Conservation (phyloP, 1,139 yeast species). For the Pichia sp. region DNA sequence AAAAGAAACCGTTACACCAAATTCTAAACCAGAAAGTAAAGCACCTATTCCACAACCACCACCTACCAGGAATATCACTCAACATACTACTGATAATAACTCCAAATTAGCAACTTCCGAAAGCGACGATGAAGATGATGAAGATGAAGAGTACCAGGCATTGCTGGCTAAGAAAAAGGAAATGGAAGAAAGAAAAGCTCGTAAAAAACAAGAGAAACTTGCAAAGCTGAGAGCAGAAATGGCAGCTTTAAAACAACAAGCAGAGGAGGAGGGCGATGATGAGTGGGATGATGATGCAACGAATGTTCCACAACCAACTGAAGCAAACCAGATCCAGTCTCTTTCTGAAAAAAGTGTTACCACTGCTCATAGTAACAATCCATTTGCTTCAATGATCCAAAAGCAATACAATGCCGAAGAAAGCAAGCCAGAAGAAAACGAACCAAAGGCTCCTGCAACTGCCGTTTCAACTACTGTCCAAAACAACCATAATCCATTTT, state of each 20-base stretch:
- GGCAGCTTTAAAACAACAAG: slow-evolving; percentile 45
- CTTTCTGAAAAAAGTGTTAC: slow-evolving; percentile 5
- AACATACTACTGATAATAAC: background rate
- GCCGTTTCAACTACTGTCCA: slow-evolving; percentile 14
- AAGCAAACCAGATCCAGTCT: background rate
- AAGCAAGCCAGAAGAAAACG: background rate
- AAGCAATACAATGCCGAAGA: background rate
- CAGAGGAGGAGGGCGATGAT: slow-evolving; percentile 22
- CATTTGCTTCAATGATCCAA: slow-evolving; percentile 25
- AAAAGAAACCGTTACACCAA: background rate
- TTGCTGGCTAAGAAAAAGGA: slow-evolving; percentile 31
- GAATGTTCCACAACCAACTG: slow-evolving; percentile 10
- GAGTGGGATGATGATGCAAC: slow-evolving; percentile 17
- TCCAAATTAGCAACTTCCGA: slow-evolving; percentile 1
- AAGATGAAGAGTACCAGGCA: slow-evolving; percentile 26
- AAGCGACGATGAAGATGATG: slow-evolving; percentile 18
- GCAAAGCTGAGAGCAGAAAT: slow-evolving; percentile 57
- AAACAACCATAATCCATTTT: slow-evolving; percentile 36
- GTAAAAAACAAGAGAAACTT: slow-evolving; percentile 51
- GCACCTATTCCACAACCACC: slow-evolving; percentile 14
- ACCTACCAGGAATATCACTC: slow-evolving; percentile 1
- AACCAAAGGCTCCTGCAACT: background rate
- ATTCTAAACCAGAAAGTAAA: background rate
- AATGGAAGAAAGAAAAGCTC: slow-evolving; percentile 42
- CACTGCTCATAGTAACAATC: slow-evolving; percentile 23